Conservation (phyloP, 2,329 filamentous ascomycete species). For the Kalmusia sp. region DNA sequence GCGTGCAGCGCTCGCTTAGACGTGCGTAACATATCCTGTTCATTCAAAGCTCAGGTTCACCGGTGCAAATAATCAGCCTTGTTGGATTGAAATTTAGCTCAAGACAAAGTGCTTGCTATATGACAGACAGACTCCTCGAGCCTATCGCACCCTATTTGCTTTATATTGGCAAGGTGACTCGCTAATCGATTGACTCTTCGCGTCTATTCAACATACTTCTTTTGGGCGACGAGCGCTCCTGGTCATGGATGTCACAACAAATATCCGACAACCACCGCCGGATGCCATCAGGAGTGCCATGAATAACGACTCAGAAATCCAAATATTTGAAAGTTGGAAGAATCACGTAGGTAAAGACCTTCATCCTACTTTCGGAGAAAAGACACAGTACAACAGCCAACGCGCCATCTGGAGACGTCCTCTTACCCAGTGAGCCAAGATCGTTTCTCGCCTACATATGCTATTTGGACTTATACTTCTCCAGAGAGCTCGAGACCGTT, state of each 20-base stretch:
- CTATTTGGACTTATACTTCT: background rate
- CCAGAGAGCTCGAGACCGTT: background rate
- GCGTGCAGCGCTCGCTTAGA: background rate
- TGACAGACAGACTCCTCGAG: too few relatives aligned
- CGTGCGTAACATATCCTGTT: background rate
- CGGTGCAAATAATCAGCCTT: background rate
- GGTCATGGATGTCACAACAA: background rate
- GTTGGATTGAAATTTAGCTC: background rate
- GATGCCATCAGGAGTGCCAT: background rate
- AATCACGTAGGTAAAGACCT: background rate
- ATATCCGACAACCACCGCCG: background rate
- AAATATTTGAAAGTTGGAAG: background rate
- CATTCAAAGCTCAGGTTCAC: background rate
- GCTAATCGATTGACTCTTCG: too few relatives aligned
- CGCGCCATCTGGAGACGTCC: background rate
- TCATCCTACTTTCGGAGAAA: background rate
- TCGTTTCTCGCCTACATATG: too few relatives aligned
- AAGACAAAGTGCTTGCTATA: too few relatives aligned
- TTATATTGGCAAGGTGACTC: too few relatives aligned
- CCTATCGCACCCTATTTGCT: too few relatives aligned
- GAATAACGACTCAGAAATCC: background rate
- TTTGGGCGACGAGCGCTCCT: too few relatives aligned
- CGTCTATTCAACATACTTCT: too few relatives aligned
- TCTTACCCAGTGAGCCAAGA: background rate
- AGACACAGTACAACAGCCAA: background rate